A percentile compares a stretch with the other conserved stretches of the same genome.
These are phyloP conservation scores for Rhizopogon sp. DNA, from an alignment of 768 basidiomycete species.

Conservation along the genomic window DNA sequence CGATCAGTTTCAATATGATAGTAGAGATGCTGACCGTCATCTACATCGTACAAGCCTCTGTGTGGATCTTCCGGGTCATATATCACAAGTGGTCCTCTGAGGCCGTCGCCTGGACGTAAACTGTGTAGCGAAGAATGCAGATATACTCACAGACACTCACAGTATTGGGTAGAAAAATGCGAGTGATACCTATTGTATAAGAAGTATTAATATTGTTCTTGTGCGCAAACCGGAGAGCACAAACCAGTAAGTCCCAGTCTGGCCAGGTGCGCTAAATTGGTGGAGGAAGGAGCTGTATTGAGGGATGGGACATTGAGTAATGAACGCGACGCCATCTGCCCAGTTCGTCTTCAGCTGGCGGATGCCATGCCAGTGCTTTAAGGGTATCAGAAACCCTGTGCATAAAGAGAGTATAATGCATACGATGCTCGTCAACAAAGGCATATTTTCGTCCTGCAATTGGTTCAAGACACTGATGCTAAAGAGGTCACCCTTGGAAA, in stretches of 20 bases:
- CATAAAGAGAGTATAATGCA: conserved; percentile 8
- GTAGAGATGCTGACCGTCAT: conserved; percentile 31
- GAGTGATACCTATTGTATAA: conserved; percentile 32
- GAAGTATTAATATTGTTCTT: not conserved
- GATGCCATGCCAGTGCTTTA: conserved; percentile 31
- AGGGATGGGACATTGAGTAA: conserved; percentile 43
- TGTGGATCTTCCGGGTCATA: conserved; percentile 44
- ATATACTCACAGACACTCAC: conserved; percentile 29
- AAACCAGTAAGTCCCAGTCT: conserved; percentile 43
- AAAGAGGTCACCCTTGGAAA: conserved; percentile 25
- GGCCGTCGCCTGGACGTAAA: conserved; percentile 23
- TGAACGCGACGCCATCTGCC: conserved; percentile 35
- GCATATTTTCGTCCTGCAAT: conserved; percentile 28
- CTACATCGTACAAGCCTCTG: conserved; percentile 36
- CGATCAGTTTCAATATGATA: not conserved
- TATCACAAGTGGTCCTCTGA: conserved; percentile 37
- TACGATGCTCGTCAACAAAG: conserved; percentile 30
- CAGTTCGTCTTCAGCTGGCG: conserved; percentile 28
- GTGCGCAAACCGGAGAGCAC: not conserved
- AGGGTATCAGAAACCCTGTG: not conserved
- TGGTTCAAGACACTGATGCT: conserved; percentile 33
- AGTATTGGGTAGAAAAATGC: conserved; percentile 33
- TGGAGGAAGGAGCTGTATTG: conserved; percentile 35
- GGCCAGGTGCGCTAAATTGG: conserved; percentile 31
- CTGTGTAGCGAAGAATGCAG: not conserved